Conservation (phyloP, 306 rosid species). For the Cucurbita ficifolia region DNA sequence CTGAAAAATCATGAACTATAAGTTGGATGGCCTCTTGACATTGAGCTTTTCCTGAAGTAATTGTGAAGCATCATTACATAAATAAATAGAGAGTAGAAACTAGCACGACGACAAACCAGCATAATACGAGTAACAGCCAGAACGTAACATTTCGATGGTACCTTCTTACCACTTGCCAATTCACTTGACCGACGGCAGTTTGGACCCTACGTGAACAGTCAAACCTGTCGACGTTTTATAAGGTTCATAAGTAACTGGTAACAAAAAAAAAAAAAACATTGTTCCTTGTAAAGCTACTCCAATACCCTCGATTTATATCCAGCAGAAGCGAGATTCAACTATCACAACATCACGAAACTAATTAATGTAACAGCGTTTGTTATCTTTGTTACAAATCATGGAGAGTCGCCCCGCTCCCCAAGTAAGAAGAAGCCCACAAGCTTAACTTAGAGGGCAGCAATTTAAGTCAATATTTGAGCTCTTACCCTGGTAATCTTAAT, state of each 20-base stretch:
- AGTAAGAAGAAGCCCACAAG: too few relatives aligned
- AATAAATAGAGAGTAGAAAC: not conserved
- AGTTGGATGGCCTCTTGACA: not conserved
- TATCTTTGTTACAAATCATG: too few relatives aligned
- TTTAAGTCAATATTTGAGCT: too few relatives aligned
- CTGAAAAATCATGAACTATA: not conserved
- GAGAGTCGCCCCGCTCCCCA: too few relatives aligned
- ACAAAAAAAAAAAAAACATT: not conserved
- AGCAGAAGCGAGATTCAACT: not conserved
- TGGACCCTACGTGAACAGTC: not conserved
- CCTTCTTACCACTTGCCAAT: not conserved
- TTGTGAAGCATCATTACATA: not conserved
- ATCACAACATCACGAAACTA: not conserved
- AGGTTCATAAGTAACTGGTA: not conserved
- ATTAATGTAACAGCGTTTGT: not conserved
- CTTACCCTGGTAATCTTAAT: too few relatives aligned
- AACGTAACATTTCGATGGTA: not conserved
- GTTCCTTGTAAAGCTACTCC: not conserved
- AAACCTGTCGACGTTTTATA: not conserved
- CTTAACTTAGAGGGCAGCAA: too few relatives aligned
- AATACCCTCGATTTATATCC: not conserved
- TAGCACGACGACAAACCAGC: not conserved
- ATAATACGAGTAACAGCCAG: not conserved
- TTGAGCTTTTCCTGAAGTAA: not conserved
- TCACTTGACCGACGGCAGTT: not conserved